Evolutionary conservation across 148 eudicot species (phyloP).

Genomic region (Vaccinium vitisidaea): DNA sequence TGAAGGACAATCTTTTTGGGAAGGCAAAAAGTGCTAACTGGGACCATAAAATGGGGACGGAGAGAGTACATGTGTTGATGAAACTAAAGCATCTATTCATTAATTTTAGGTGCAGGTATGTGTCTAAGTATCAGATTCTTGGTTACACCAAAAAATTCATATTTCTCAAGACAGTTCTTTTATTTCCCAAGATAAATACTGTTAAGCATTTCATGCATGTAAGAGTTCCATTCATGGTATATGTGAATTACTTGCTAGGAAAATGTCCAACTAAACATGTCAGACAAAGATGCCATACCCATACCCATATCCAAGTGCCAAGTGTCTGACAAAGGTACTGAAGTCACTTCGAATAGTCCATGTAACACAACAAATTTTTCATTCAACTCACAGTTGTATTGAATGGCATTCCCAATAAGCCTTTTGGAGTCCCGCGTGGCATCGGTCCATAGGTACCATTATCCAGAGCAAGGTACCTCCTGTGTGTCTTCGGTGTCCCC

Average conservation of each 20-base stretch:
- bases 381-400: constrained; percentile 80
- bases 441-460: constrained; percentile 97
- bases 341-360: neutral
- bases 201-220: neutral
- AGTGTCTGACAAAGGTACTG: neutral
- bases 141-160: neutral
- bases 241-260: neutral
- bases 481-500: constrained; percentile 94
- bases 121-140: neutral
- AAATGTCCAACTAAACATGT: neutral
- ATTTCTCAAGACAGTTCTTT: neutral
- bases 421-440: constrained; percentile 75
- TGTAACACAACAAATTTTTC: neutral
- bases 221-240: neutral
- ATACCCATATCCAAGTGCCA: neutral
- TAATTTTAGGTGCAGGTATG: neutral
- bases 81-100: neutral
- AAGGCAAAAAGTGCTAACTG: too few species aligned
- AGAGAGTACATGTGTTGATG: neutral
- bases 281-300: neutral
- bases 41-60: too few species aligned
- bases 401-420: constrained; percentile 95
- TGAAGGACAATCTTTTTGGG: too few species aligned
- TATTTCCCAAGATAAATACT: neutral
- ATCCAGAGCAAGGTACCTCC: constrained; percentile 95